Conservation (phyloP, 148 eudicot species). For the Rhododendron vialii region DNA sequence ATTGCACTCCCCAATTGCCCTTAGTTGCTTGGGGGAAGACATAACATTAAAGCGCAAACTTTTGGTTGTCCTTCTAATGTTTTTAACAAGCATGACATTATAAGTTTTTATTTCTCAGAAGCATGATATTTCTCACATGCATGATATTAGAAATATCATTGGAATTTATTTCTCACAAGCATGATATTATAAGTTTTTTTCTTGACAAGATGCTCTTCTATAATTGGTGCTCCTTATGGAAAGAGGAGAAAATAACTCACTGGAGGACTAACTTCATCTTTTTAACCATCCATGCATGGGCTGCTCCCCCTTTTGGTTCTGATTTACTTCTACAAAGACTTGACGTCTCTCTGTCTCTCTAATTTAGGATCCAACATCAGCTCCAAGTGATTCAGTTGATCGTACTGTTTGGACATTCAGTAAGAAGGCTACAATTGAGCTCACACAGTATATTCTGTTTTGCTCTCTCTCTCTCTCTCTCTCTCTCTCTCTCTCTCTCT, state of each 20-base stretch:
- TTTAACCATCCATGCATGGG: background rate
- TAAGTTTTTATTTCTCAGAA: background rate
- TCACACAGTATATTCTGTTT: slow-evolving; percentile 54
- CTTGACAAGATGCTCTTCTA: background rate
- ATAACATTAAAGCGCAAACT: background rate
- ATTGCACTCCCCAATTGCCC: background rate
- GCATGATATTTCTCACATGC: background rate
- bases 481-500: background rate
- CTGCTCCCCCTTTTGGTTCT: background rate
- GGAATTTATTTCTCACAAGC: background rate
- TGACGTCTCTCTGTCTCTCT: background rate
- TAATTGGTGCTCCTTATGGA: background rate
- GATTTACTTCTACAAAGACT: background rate
- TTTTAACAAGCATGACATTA: background rate
- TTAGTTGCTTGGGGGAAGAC: background rate
- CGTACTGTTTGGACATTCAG: slow-evolving; percentile 85
- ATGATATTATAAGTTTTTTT: background rate
- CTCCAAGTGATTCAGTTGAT: slow-evolving; percentile 61
- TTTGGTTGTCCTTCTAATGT: background rate
- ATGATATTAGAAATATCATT: background rate
- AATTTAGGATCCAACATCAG: slow-evolving; percentile 64
- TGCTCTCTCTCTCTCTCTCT: background rate
- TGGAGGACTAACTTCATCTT: background rate
- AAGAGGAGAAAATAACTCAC: background rate
- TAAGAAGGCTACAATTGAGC: slow-evolving; percentile 82